Evolutionary conservation across 495 filamentous ascomycete genomes (phyloP).

Genomic region (Mytilinidion resinicola): DNA sequence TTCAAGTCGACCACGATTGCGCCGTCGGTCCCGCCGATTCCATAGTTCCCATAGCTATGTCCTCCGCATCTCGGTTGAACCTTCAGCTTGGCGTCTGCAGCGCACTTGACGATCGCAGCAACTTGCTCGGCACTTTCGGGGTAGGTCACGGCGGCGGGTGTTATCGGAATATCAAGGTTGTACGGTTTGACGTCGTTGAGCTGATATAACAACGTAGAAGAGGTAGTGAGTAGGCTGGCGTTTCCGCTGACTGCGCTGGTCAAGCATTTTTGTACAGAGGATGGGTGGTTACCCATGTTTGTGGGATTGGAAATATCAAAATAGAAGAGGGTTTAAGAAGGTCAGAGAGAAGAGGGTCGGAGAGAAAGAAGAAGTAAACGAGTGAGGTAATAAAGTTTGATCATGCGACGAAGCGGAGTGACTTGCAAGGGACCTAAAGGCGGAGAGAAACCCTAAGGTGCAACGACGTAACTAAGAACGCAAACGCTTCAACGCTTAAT

Average conservation of each 20-base stretch:
- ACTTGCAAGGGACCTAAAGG: too few relatives aligned
- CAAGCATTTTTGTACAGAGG: conserved; percentile 18
- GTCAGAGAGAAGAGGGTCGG: too few relatives aligned
- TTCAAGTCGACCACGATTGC: too few relatives aligned
- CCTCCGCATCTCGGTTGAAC: conserved; percentile 28
- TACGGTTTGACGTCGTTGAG: conserved; percentile 27
- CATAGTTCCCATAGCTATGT: conserved; percentile 30
- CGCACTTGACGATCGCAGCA: conserved; percentile 29
- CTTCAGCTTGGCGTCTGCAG: conserved; percentile 19
- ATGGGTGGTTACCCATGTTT: conserved; percentile 19
- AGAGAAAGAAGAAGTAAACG: too few relatives aligned
- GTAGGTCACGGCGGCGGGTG: conserved; percentile 25
- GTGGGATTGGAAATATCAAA: too few relatives aligned
- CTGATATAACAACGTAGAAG: conserved; percentile 14
- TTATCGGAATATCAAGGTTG: conserved; percentile 25
- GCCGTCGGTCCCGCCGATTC: conserved; percentile 3
- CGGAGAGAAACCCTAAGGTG: too few relatives aligned
- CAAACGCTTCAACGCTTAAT: too few relatives aligned
- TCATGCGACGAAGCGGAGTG: too few relatives aligned
- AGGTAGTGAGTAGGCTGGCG: conserved; percentile 11
- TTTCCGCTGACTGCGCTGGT: conserved; percentile 21
- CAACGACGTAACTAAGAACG: too few relatives aligned
- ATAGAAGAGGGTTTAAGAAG: too few relatives aligned
- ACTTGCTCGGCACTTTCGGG: conserved; percentile 25
- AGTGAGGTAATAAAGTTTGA: too few relatives aligned